Evolutionary conservation across 2,329 filamentous ascomycete genomes (phyloP), one percentile per base, ranked within the genome.

Genomic region (Bretziella fagacearum): DNA sequence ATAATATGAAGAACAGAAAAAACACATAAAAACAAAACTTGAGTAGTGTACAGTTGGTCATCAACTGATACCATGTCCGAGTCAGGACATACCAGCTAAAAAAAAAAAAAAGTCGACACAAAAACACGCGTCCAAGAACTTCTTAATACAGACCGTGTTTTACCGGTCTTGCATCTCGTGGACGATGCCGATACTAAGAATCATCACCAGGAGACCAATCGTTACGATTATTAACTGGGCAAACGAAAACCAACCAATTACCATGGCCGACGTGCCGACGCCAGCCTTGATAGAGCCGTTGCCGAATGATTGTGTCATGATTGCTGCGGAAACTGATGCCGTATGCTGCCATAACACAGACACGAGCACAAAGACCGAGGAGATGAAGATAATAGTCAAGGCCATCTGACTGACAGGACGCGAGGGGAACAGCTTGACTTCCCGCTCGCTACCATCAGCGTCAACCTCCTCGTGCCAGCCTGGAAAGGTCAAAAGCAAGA

Each of bases 191-290:
- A 95, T 91, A 65, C 86, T 95, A 61, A 96, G 67, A 57, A 95
- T 94, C 86, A 96, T 96, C 58, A 95, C 82, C 52, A 98, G 68
- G 62, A 96, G 64, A 48, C 89, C 91, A 58, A 96, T 91, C 42
- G 89, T 96, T 46, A 96, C 89, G 52, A 96, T 81, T 56, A 98
- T 93, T 54, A 98, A 71, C 46, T 96, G 63, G 18, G 84, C 81
- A 59, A 98, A 96, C 35, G 84, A 84, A 64, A 98, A 96, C 91
- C 91, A 98, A 50, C 91, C 91, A 58, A 98, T 71, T 15, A 95
- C 84, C 84, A 98, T 96, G 48, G 91, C 89, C 32, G 81, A 84
- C 42, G 84, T 87, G n/a, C 87, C 87, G 10, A 95, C 85, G 27
- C 87, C 87, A 48, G 80, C 84, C 60, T 73, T 77, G 49, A 95